Base-by-base conservation (phyloP, 306 rosid species). In the Argentina anserina region DNA sequence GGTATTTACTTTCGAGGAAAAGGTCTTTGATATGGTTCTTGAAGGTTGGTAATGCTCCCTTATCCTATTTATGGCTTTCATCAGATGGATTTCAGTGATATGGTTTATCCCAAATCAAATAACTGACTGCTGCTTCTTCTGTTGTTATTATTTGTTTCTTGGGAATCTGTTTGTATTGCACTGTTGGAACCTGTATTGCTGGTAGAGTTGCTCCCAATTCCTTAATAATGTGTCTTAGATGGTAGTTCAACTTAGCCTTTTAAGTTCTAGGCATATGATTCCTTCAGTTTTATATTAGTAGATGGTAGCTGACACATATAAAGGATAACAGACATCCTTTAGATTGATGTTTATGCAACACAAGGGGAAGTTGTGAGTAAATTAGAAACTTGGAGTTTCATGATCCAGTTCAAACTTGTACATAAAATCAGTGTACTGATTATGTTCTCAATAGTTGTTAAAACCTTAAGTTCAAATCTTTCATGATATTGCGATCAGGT, bases 11-110 rank as follows among this genome's bases (percentile, higher is more conserved):
- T 94, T 91, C 65, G 97, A 91, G 84, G 97, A 94, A 75, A 94
- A 91, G 83, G 99, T 94, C 45, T 94, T 88, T 26, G 96, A 94
- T 85, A 88, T 90, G 95, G 97, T 91, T 33, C 68, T 89, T 84
- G 96, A 91, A 94, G 97, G 99, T 94, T 75, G 61, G 68, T 75
- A 26, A 26, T 15, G 45, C 69, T 58, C n/a, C 46, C 10, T 67
- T 78, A 61, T 60, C 13, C 55, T 15, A 8, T 36, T 59, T 65
- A 12, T 39, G 39, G 67, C 17, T 67, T 74, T 20, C 26, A 53
- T 59, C 37, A 23, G 50, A 33, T 60, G 36, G 5, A 45, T 47
- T 71, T 25, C 40, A 60, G 33, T 73, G 43, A 3, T 65, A 7
- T 66, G 8, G 62, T 14, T 41, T 0, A 28, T 70, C 23, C 34